Percentiles rank a stretch among this genome's conserved stretches.
These are phyloP conservation scores for Fusarium fracticaudum DNA, from an alignment of 2,329 filamentous ascomycete species.

Conservation along the genomic window DNA sequence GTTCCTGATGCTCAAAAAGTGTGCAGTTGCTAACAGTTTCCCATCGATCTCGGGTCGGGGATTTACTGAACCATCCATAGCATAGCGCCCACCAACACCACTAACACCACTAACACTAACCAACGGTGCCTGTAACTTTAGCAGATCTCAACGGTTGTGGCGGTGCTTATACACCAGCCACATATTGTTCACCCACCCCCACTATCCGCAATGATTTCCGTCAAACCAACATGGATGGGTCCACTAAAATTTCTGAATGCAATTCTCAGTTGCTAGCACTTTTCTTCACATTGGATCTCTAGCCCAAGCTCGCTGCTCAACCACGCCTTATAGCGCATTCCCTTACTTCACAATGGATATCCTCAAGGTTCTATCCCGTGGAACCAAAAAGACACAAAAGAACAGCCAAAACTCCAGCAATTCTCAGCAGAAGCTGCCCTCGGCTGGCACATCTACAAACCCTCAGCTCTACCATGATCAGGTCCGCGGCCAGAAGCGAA, in stretches of 20 bases:
- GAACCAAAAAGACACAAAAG: conserved; percentile 66
- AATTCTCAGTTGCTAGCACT: conserved; percentile 19
- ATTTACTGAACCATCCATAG: conserved; percentile 10
- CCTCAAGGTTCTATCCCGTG: conserved; percentile 76
- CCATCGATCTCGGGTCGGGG: conserved; percentile 6
- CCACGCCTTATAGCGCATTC: not conserved
- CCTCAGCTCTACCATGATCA: conserved; percentile 76
- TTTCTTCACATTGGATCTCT: conserved; percentile 24
- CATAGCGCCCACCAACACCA: conserved; percentile 1
- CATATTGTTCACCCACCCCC: conserved; percentile 23
- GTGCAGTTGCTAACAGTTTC: not conserved
- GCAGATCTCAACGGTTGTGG: conserved; percentile 12
- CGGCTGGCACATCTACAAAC: conserved; percentile 69
- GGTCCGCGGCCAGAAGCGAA: conserved; percentile 63
- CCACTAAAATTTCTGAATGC: conserved; percentile 42
- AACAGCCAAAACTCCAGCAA: conserved; percentile 43
- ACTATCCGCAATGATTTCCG: conserved; percentile 27
- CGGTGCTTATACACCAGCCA: conserved; percentile 4
- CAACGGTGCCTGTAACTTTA: not conserved
- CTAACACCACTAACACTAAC: not conserved
- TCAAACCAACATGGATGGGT: conserved; percentile 23
- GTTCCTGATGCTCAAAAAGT: conserved; percentile 4
- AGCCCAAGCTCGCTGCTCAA: conserved; percentile 3
- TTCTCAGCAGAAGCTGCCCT: conserved; percentile 63
- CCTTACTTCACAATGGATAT: conserved; percentile 68